Evolutionary conservation across 805 yeast genomes (phyloP).

Genomic region (Torulaspora delbrueckii): DNA sequence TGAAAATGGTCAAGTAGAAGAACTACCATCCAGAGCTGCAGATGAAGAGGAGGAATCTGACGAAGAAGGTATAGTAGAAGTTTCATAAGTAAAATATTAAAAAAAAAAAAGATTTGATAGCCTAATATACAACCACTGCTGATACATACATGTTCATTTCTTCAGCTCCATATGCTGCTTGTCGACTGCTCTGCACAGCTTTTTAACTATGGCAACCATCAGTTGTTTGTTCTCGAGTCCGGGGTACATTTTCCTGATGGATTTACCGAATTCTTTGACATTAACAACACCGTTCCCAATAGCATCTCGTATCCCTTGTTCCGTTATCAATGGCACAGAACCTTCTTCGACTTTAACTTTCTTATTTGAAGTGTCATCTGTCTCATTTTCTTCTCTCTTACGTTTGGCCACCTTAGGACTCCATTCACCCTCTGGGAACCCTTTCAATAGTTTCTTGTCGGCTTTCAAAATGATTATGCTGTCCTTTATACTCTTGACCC

Average conservation of each 20-base stretch:
- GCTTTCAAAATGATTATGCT: slow-evolving; percentile 64
- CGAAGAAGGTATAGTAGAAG: slow-evolving; percentile 35
- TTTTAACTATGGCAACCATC: slow-evolving; percentile 31
- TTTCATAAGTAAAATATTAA: slow-evolving; percentile 20
- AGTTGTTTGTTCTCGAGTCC: slow-evolving; percentile 31
- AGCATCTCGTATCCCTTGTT: slow-evolving; percentile 63
- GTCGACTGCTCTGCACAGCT: slow-evolving; percentile 31
- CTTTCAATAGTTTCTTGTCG: slow-evolving; percentile 51
- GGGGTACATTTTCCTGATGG: slow-evolving; percentile 50
- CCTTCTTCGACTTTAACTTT: slow-evolving; percentile 38
- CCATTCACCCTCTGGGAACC: slow-evolving; percentile 83
- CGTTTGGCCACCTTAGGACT: slow-evolving; percentile 49
- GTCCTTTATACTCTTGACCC: slow-evolving; percentile 44
- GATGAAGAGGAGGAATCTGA: slow-evolving; percentile 41
- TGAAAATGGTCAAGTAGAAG: slow-evolving; percentile 42
- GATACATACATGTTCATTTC: slow-evolving; percentile 8
- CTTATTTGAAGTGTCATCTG: slow-evolving; percentile 35
- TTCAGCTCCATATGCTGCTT: slow-evolving; percentile 31
- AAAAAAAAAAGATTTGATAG: neutral
- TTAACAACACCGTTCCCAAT: slow-evolving; percentile 40
- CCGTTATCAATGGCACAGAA: slow-evolving; percentile 46
- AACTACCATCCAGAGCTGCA: slow-evolving; percentile 42
- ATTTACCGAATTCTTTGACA: slow-evolving; percentile 56
- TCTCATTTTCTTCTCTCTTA: slow-evolving; percentile 24
- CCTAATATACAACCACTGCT: slow-evolving; percentile 1